Evolutionary conservation across 257 asterid genomes (phyloP), one percentile per base, ranked within the genome.

Genomic region (Gardenia jasminoides): DNA sequence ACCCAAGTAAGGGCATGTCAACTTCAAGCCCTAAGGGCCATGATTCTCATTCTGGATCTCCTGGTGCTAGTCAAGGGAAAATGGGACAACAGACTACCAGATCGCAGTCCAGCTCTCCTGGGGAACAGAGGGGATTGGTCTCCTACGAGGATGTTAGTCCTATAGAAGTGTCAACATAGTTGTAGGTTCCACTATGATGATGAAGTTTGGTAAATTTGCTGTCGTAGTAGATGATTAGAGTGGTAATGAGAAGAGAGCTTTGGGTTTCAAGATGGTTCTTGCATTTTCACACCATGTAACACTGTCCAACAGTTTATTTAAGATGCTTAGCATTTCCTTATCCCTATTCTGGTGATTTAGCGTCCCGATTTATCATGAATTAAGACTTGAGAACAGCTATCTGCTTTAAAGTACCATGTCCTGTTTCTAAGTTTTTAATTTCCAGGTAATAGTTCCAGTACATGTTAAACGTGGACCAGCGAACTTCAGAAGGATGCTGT

Each of bases 91-190:
- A 84, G 59, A 78, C 90, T 7, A 82, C 85, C 61, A 75, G 82
- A 61, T 89, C 96, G 54, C 79, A 82, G 19, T 87, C 97, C 80
- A 90, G 90, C 89, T 91, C 94, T 48, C 83, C 93, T 20, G 84
- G 62, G 56, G 91, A 85, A 67, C 89, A 69, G 70, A 87, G 96
- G 70, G 97, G 96, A 56, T 82, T 93, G 75, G 98, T 94, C 67
- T 92, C 97, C 0, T 94, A 94, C 54, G 97, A 83, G 10, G 98
- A 94, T 76, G 39, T 91, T 77, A 93, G 98, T 80, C 93, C 97
- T 12, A 84, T 79, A 31, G 85, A 84, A 65, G 91, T 87, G 71
- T 31, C 82, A 58, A 80, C 78, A 77, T 89, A 87, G 84, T 75
- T 56, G 77, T 54, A n/a, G 76, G 22, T 61, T 39, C 46, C 30